Base-by-base conservation (phyloP, 768 basidiomycete species). In the Leccinum sublutescens region DNA sequence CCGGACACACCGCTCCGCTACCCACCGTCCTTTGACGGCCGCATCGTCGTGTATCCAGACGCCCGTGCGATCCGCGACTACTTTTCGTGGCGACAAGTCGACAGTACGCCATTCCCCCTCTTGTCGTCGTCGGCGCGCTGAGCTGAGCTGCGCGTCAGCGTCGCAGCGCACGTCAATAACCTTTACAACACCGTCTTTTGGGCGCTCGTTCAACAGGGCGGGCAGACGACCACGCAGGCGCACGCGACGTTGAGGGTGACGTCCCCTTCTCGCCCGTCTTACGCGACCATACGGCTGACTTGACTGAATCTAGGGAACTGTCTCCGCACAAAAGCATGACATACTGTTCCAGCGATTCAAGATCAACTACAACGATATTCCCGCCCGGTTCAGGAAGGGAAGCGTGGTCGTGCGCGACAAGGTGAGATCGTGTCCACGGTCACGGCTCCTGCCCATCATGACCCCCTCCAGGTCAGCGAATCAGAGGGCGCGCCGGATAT, bases 151-250 rank as follows among this genome's bases (percentile, higher is more conserved):
- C 40, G 40, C 40, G 40, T 43, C n/a, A 43, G 38, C 38, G 38
- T 40, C 38, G 17, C 71, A 98, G 95, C 97, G 0, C 97, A 99
- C 70, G 89, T 98, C 70, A 99, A 99, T 70, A 99, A 99, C 71
- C 76, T 99, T 23, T 95, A 98, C 77, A 99, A 99, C 68, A 98
- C 97, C 0, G 79, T 78, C 0, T 99, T 98, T 69, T 98, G 96
- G 97, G 91, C 94, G 0, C 82, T 99, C 34, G 85, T 98, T 0
- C 87, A 88, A 48, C 81, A 91, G 65, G 90, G 87, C n/a, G 89
- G 87, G 0, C 78, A 90, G 71, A 86, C 85, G 2, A 86, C 88
- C 2, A 79, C 85, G 3, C 83, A 95, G 59, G 96, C 96, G 1
- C 92, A 98, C 69, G 83, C 85, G 29, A 84, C 84, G 1, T 79